Percentiles rank a stretch among this genome's conserved stretches.
Conservation (phyloP, 2,329 filamentous ascomycete genomes). For the Aureobasidium subglaciale region DNA sequence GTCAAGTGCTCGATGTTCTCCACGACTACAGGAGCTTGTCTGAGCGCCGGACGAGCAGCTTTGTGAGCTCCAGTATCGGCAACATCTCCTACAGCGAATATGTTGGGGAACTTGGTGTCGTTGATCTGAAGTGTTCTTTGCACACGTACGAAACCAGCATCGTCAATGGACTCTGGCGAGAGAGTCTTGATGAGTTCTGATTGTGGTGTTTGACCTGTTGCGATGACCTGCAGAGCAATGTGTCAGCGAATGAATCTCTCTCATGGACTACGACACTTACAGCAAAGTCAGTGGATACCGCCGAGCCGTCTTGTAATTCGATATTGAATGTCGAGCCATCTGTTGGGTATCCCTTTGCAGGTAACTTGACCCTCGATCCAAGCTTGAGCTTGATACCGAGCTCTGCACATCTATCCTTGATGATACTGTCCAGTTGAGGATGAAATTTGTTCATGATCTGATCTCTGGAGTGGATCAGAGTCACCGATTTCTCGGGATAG, state of each 20-base stretch:
- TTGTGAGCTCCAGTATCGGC: constrained; percentile 48
- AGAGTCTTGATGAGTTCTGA: constrained; percentile 42
- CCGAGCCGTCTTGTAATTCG: constrained; percentile 40
- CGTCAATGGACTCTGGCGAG: constrained; percentile 27
- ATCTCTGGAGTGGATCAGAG: constrained; percentile 51
- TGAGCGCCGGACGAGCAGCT: constrained; percentile 45
- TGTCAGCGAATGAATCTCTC: neutral
- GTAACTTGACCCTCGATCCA: constrained; percentile 26
- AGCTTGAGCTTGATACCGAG: constrained; percentile 47
- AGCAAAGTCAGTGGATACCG: constrained; percentile 45
- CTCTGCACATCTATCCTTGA: constrained; percentile 36
- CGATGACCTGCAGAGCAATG: constrained; percentile 44
- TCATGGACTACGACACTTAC: constrained; percentile 26
- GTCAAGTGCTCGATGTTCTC: constrained; percentile 49
- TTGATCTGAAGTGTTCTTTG: constrained; percentile 51
- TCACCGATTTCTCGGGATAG: constrained; percentile 51
- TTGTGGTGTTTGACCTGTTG: constrained; percentile 53
- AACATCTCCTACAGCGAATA: constrained; percentile 61
- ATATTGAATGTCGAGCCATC: constrained; percentile 26
- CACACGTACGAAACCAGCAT: constrained; percentile 34
- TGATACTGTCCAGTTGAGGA: constrained; percentile 31
- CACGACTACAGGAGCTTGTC: constrained; percentile 47
- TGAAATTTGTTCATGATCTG: constrained; percentile 49
- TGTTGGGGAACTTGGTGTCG: constrained; percentile 41
- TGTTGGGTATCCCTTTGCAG: constrained; percentile 21